Conservation (phyloP, 768 basidiomycete genomes). For the Fomitopsis serialis region DNA sequence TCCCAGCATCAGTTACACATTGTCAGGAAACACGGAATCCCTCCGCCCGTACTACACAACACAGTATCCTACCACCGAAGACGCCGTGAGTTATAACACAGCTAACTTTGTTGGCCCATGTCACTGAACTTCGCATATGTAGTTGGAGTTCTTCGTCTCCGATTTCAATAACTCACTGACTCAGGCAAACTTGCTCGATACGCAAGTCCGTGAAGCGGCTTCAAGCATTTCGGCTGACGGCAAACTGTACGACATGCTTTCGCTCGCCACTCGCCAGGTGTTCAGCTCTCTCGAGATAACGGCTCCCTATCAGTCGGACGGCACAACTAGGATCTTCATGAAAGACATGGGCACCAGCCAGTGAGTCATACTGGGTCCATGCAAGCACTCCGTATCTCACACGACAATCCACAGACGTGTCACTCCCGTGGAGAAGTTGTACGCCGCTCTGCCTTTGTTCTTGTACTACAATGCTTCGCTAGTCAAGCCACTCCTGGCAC, state of each 20-base stretch:
- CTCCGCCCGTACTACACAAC: conserved; percentile 14
- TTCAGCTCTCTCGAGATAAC: conserved; percentile 21
- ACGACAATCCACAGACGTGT: conserved; percentile 13
- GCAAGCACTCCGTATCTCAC: not conserved
- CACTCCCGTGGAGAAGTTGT: conserved; percentile 27
- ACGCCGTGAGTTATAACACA: conserved; percentile 11
- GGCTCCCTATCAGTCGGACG: conserved; percentile 11
- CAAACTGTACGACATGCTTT: conserved; percentile 14
- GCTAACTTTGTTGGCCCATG: not conserved
- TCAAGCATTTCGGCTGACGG: conserved; percentile 14
- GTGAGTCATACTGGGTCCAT: not conserved
- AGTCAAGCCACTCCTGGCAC: conserved; percentile 18
- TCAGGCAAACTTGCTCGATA: conserved; percentile 16
- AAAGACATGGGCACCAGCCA: conserved; percentile 1
- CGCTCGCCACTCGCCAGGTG: conserved; percentile 21
- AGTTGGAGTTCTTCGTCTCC: conserved; percentile 12
- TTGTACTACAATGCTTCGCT: conserved; percentile 26
- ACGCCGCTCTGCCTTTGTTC: conserved; percentile 23
- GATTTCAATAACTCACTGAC: conserved; percentile 14
- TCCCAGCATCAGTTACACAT: conserved; percentile 17
- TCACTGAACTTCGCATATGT: not conserved
- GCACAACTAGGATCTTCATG: conserved; percentile 14
- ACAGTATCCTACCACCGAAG: not conserved
- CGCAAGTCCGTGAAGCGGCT: conserved; percentile 15
- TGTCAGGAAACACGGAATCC: conserved; percentile 3